Conservation (phyloP, 1,284 basidiomycete species). For the Moesziomyces sp. region DNA sequence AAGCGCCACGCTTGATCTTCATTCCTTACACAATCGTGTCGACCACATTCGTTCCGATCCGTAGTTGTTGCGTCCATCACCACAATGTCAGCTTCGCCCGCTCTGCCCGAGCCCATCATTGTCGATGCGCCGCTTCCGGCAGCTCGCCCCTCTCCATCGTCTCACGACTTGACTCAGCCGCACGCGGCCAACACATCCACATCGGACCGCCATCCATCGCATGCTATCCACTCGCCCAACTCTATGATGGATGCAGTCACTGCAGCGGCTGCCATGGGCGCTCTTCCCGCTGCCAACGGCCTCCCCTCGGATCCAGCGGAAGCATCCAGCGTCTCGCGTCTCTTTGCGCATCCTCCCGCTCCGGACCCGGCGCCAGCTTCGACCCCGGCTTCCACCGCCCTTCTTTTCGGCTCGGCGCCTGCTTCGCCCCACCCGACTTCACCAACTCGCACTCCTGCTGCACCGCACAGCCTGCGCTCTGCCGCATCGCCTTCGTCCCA, state of each 20-base stretch:
- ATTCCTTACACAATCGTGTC: too few species aligned
- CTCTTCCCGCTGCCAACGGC: conserved; percentile 59
- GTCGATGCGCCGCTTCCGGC: conserved; percentile 9
- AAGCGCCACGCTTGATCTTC: too few species aligned
- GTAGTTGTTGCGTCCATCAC: not conserved
- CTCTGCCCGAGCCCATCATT: conserved; percentile 26
- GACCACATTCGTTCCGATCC: not conserved
- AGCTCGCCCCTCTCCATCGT: conserved; percentile 8
- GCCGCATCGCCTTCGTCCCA: conserved; percentile 17
- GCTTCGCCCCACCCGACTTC: conserved; percentile 40
- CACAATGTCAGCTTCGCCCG: conserved; percentile 16
- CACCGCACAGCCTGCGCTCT: conserved; percentile 17
- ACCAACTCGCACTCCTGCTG: conserved; percentile 31
- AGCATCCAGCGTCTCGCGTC: conserved; percentile 53
- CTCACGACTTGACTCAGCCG: conserved; percentile 5
- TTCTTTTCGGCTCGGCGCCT: conserved; percentile 22
- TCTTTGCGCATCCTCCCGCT: conserved; percentile 61
- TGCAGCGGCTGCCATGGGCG: conserved; percentile 25
- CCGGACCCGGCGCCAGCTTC: conserved; percentile 19
- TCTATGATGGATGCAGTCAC: conserved; percentile 27
- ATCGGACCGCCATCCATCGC: conserved; percentile 5
- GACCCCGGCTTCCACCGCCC: conserved; percentile 6
- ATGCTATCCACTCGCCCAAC: conserved; percentile 15
- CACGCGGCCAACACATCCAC: not conserved
- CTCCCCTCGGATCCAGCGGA: conserved; percentile 60